phyloP scores from a whole-genome alignment of 495 filamentous ascomycete species.

The Penicillium egyptiacum region DNA sequence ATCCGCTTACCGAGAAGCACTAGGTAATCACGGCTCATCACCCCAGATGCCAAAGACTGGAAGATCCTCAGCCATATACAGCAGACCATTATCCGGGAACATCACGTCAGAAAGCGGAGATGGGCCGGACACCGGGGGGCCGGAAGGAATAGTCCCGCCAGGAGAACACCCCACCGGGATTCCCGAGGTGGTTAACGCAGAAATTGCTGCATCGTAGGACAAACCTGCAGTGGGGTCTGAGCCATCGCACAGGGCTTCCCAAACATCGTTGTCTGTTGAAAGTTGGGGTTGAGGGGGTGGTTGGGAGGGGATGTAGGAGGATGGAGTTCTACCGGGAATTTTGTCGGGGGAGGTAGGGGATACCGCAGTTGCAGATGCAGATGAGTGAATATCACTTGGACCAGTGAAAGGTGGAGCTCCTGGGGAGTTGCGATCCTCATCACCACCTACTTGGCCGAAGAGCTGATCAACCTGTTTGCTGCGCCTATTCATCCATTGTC shows the following conservation, averaged over 20 bases:
- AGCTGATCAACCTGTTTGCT: conserved; percentile 43
- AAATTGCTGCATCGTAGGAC: conserved; percentile 47
- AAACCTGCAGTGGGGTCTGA: conserved; percentile 28
- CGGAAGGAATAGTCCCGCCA: conserved; percentile 38
- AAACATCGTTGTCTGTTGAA: conserved; percentile 25
- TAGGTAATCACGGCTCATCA: conserved; percentile 16
- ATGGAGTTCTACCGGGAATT: conserved; percentile 11
- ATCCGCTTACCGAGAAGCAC: neutral
- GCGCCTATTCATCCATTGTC: conserved; percentile 40
- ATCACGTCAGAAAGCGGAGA: conserved; percentile 44
- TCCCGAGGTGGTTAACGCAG: conserved; percentile 49
- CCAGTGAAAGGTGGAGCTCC: conserved; percentile 14
- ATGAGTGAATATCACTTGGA: conserved; percentile 8
- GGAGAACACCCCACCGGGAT: conserved; percentile 44
- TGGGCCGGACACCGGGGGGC: conserved; percentile 22
- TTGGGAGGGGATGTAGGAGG: conserved; percentile 16
- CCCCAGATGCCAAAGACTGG: conserved; percentile 43
- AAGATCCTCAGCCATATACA: conserved; percentile 45
- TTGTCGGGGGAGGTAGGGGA: conserved; percentile 34
- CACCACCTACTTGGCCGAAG: conserved; percentile 38
- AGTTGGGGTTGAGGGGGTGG: conserved; percentile 15
- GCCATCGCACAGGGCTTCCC: conserved; percentile 36
- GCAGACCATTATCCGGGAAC: conserved; percentile 40
- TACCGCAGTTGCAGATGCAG: conserved; percentile 11
- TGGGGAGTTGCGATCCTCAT: conserved; percentile 17